phyloP scores from a whole-genome alignment of 73 alveolate species.

The Paramecium biaurelia region DNA sequence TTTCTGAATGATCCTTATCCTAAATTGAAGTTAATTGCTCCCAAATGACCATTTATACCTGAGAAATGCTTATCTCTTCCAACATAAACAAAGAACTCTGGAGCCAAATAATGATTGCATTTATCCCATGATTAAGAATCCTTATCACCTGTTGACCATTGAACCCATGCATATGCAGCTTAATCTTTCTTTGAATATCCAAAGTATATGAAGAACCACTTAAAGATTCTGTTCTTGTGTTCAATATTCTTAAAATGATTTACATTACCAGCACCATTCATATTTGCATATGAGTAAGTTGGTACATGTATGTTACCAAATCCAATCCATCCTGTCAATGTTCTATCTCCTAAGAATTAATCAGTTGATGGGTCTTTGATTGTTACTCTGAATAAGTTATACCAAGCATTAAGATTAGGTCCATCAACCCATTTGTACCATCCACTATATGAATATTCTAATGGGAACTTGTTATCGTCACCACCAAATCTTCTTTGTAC shows the following conservation, averaged over 20 bases:
- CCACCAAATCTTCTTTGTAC: background rate
- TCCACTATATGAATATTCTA: slow-evolving; percentile 42
- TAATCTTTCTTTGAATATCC: slow-evolving; percentile 22
- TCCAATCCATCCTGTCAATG: background rate
- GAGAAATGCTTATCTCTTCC: background rate
- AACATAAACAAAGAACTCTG: slow-evolving; percentile 35
- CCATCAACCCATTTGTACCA: slow-evolving; percentile 45
- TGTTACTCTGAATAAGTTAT: slow-evolving; percentile 46
- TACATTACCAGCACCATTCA: slow-evolving; percentile 46
- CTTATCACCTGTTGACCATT: slow-evolving; percentile 13
- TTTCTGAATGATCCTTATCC: slow-evolving; percentile 49
- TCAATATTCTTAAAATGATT: background rate
- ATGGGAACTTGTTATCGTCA: slow-evolving; percentile 11
- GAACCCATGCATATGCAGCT: background rate
- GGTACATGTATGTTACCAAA: slow-evolving; percentile 18
- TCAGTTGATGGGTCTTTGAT: slow-evolving; percentile 54
- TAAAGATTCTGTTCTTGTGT: background rate
- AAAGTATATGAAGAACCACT: slow-evolving; percentile 37
- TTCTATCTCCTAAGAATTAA: slow-evolving; percentile 47
- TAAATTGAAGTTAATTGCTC: background rate
- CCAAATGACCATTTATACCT: slow-evolving; percentile 25
- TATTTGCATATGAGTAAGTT: background rate
- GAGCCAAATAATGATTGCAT: slow-evolving; percentile 20
- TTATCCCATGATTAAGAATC: background rate
- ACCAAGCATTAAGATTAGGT: slow-evolving; percentile 54